These are phyloP conservation scores for Ophiostoma quercus DNA, from an alignment of 2,329 filamentous ascomycete genomes.

Conservation along the genomic window DNA sequence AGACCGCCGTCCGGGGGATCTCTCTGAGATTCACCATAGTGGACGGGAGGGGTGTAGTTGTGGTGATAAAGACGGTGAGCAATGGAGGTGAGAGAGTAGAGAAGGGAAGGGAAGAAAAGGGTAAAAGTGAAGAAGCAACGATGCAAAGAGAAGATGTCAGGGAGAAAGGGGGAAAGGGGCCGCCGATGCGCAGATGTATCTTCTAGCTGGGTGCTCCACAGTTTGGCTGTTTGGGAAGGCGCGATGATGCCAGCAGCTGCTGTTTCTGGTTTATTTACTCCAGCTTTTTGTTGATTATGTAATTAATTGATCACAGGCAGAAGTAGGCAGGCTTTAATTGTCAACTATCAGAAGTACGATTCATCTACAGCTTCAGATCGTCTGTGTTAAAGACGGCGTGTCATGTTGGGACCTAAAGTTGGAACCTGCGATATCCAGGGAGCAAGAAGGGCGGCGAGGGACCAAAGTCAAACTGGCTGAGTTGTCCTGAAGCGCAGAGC, in stretches of 20 bases:
- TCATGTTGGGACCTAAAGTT: background rate
- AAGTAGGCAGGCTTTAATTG: background rate
- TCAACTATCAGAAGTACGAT: background rate
- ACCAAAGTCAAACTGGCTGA: constrained; percentile 5
- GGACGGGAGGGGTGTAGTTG: background rate
- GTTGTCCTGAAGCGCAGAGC: constrained; percentile 17
- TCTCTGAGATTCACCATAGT: constrained; percentile 95
- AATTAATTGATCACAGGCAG: background rate
- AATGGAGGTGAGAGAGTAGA: background rate
- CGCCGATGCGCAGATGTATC: constrained; percentile 10
- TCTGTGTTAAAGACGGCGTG: background rate
- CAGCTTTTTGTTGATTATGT: background rate
- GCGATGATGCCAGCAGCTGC: constrained; percentile 9
- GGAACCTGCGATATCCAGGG: background rate
- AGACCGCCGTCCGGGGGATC: constrained; percentile 92
- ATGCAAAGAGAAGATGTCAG: constrained; percentile 2
- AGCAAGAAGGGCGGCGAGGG: background rate
- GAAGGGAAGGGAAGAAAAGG: background rate
- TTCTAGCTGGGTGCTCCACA: constrained; percentile 9
- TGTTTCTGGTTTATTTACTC: background rate
- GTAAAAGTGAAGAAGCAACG: background rate
- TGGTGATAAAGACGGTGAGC: constrained; percentile 6
- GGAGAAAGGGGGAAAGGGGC: constrained; percentile 10
- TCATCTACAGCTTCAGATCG: background rate
- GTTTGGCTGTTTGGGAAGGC: constrained; percentile 11